A percentile compares a stretch with the other conserved stretches of the same genome.
Conservation (phyloP, 2,329 filamentous ascomycete genomes). For the Penicillium capsulatum region DNA sequence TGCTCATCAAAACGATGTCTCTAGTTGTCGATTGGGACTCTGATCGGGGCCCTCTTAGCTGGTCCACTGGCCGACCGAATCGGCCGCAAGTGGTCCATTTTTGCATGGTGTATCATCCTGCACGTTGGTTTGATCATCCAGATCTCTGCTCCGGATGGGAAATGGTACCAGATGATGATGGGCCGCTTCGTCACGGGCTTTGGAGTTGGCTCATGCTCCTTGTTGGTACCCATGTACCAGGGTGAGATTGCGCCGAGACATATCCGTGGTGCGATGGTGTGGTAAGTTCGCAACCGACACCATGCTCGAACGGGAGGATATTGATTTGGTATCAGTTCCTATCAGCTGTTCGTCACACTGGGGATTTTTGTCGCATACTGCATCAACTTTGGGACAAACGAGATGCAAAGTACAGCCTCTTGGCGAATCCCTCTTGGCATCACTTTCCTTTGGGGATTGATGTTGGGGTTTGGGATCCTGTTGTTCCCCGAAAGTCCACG, state of each 20-base stretch:
- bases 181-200: constrained; percentile 44
- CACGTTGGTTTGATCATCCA: constrained; percentile 43
- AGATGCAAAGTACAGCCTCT: constrained; percentile 38
- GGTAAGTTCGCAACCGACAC: constrained; percentile 13
- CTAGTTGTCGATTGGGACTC: constrained; percentile 41
- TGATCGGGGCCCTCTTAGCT: constrained; percentile 40
- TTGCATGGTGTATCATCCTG: constrained; percentile 40
- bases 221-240: constrained; percentile 47
- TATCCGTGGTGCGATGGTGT: constrained; percentile 46
- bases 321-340: constrained; percentile 34
- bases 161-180: constrained; percentile 44
- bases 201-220: constrained; percentile 43
- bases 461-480: constrained; percentile 53
- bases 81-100: constrained; percentile 43
- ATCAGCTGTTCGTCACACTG: constrained; percentile 48
- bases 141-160: constrained; percentile 35
- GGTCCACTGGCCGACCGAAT: constrained; percentile 42
- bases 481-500: constrained; percentile 56
- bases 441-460: constrained; percentile 53
- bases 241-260: constrained; percentile 45
- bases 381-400: constrained; percentile 45
- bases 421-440: constrained; percentile 53
- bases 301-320: too few species aligned
- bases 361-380: constrained; percentile 47
- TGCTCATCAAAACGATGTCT: not conserved